Conservation (phyloP, 768 basidiomycete genomes). For the Tricholoma matsutake region DNA sequence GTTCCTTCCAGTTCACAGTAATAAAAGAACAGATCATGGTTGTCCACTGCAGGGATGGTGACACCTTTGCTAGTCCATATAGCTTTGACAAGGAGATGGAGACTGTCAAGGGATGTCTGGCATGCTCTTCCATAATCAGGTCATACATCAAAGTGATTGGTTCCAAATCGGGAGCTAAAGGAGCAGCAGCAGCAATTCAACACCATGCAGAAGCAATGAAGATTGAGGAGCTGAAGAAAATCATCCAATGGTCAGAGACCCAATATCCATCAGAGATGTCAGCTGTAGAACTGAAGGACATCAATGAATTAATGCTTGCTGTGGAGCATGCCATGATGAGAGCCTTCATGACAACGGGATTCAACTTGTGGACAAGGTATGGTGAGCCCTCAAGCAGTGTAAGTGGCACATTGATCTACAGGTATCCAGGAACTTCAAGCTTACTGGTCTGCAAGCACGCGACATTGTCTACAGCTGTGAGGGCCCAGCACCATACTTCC, state of each 20-base stretch:
- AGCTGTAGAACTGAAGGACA: too few species aligned
- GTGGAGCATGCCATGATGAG: constrained; percentile 14
- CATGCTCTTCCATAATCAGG: too few species aligned
- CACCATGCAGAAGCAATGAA: too few species aligned
- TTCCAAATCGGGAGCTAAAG: too few species aligned
- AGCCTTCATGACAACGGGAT: constrained; percentile 13
- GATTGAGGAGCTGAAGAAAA: too few species aligned
- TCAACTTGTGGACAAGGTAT: constrained; percentile 15
- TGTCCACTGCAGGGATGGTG: constrained; percentile 12
- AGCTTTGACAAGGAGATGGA: constrained; percentile 11
- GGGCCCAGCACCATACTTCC: constrained; percentile 18
- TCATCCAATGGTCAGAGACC: too few species aligned
- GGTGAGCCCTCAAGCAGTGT: not conserved
- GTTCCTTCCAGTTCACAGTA: not conserved
- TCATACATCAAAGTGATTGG: too few species aligned
- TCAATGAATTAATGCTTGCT: constrained; percentile 6
- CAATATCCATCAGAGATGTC: too few species aligned
- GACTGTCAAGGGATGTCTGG: too few species aligned
- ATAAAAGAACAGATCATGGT: not conserved
- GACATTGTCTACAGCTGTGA: constrained; percentile 3
- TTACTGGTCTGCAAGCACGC: constrained; percentile 11
- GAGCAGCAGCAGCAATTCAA: too few species aligned
- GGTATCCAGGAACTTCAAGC: constrained; percentile 7
- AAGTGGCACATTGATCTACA: not conserved
- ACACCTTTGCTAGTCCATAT: constrained; percentile 20